Percentiles rank a stretch among this genome's conserved stretches.
Conservation (phyloP, 345 rosid genomes). For the Gossypium anomalum region DNA sequence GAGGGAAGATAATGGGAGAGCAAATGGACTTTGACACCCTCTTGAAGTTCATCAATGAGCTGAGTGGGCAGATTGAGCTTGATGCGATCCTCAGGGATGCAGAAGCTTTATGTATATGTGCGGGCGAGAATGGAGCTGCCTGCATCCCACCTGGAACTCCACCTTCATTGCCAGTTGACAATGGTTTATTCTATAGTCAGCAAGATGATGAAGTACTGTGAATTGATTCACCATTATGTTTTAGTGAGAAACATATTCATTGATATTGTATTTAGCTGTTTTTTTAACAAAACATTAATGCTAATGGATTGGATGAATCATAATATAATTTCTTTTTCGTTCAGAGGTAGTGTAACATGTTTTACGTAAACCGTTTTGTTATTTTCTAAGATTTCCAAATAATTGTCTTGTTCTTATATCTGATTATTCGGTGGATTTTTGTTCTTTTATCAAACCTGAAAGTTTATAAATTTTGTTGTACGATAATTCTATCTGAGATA, state of each 20-base stretch:
- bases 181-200: constrained; percentile 46
- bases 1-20: constrained; percentile 80
- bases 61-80: constrained; percentile 76
- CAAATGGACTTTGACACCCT: constrained; percentile 97
- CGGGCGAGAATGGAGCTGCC: constrained; percentile 93
- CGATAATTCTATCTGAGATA: too few species aligned
- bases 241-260: neutral
- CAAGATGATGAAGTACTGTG: constrained; percentile 77
- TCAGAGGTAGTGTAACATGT: neutral
- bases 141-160: constrained; percentile 92
- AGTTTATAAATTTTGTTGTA: neutral
- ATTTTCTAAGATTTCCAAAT: neutral
- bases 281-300: neutral
- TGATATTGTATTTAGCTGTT: neutral
- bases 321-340: neutral
- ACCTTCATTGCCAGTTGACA: constrained; percentile 71
- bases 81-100: constrained; percentile 77
- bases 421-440: neutral
- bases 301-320: neutral
- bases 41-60: constrained; percentile 87
- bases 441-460: neutral
- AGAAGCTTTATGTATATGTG: constrained; percentile 88
- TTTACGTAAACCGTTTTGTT: neutral
- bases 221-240: neutral
- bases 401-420: neutral